Base-by-base conservation (phyloP, 2,329 filamentous ascomycete species). In the Parastagonospora nodorum region DNA sequence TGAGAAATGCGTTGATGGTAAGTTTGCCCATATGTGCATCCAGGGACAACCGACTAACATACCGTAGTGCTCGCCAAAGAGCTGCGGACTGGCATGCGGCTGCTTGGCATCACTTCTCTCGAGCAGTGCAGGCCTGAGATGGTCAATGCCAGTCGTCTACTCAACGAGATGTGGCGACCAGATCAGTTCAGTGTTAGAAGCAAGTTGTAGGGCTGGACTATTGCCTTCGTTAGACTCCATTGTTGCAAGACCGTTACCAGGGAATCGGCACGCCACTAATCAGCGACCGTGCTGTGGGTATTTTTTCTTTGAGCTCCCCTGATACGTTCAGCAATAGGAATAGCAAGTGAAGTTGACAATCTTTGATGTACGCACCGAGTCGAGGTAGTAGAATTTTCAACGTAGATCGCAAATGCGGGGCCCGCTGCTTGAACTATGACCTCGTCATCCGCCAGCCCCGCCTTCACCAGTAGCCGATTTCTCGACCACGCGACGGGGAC, bases 1-100 rank as follows among this genome's bases (percentile, higher is more conserved):
- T 4, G 67, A 72, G 51, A 61, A 64, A 51, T 69, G 66, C 29
- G 63, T 73, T 42, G 69, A 75, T 45, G 55, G 73, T 75, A 48
- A 68, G 72, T 66, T 24, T 32, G 12, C 2, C 10, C 12, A 16
- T 5, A 15, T 8, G 14, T 32, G 8, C 8, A 2, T 1, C 2
- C 14, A n/a, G 33, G 16, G 9, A 28, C 12, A 36, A 24, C n/a
- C 28, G 40, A 29, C 51, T 67, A 38, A 60, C n/a, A 8, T 41
- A 12, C 24, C 9, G 14, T 19, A 73, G 74, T 79, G 24, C 61
- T 79, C 36, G 67, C 71, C 27, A 85, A 88, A 52, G 86, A 89
- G 66, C 68, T 88, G 4, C 81, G 85, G 58, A 86, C 82, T 2
- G 84, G 84, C 2, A 88, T 88, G 86, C 80, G 82, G 24, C 78